phyloP scores from a whole-genome alignment of 1,139 yeast species.

The Yamadazyma aaseri region DNA sequence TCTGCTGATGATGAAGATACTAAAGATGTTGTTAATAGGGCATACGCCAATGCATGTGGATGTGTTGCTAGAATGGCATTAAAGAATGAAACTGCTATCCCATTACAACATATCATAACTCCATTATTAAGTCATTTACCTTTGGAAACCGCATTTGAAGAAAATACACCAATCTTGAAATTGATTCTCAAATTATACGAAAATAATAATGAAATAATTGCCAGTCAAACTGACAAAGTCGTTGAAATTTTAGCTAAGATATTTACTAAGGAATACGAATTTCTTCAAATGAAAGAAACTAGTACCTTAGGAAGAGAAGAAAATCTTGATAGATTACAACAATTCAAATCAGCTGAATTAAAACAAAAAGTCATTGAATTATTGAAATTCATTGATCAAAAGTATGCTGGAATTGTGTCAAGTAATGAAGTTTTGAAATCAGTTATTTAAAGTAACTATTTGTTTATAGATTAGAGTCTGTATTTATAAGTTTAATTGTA shows the following conservation, averaged over 20 bases:
- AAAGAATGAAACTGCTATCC: conserved; percentile 70
- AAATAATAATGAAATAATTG: conserved; percentile 55
- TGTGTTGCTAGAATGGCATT: conserved; percentile 92
- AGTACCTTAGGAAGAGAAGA: conserved; percentile 83
- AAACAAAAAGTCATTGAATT: conserved; percentile 64
- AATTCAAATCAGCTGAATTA: conserved; percentile 69
- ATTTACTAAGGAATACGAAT: conserved; percentile 71
- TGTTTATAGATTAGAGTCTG: neutral
- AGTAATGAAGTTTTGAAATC: conserved; percentile 54
- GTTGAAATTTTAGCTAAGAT: conserved; percentile 69
- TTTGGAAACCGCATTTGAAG: conserved; percentile 84
- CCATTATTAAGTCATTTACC: conserved; percentile 81
- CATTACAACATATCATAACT: conserved; percentile 76
- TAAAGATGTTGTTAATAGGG: conserved; percentile 76
- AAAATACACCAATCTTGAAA: conserved; percentile 86
- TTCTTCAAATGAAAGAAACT: conserved; percentile 64
- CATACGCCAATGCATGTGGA: conserved; percentile 94
- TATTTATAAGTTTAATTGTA: neutral
- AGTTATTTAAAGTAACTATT: conserved; percentile 36
- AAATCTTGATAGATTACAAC: conserved; percentile 72
- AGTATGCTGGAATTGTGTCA: conserved; percentile 60
- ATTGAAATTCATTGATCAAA: conserved; percentile 69
- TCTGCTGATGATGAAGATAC: conserved; percentile 70
- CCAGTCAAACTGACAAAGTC: conserved; percentile 59
- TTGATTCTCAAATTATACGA: conserved; percentile 72